Conservation (phyloP, 805 yeast species). For the Danielia reshetovae region DNA sequence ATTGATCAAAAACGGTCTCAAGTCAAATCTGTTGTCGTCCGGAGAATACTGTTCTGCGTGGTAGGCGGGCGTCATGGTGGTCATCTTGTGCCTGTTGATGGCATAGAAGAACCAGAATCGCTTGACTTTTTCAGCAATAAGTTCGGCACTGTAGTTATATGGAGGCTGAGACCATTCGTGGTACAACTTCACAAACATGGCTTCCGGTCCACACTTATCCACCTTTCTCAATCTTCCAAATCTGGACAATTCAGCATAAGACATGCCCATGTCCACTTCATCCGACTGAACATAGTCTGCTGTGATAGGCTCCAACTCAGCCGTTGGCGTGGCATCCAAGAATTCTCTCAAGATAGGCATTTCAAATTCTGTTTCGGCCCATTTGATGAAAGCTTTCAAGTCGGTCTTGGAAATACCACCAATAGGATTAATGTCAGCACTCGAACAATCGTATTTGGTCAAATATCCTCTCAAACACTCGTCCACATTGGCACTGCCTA, state of each 20-base stretch:
- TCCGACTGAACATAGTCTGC: slow-evolving; percentile 90
- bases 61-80: slow-evolving; percentile 94
- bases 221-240: slow-evolving; percentile 91
- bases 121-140: slow-evolving; percentile 90
- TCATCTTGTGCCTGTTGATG: slow-evolving; percentile 93
- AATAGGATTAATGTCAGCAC: slow-evolving; percentile 96
- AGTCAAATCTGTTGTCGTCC: slow-evolving; percentile 93
- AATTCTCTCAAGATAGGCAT: slow-evolving; percentile 77
- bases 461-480: slow-evolving; percentile 93
- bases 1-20: slow-evolving; percentile 91
- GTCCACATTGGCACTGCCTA: slow-evolving; percentile 97
- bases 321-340: slow-evolving; percentile 92
- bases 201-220: slow-evolving; percentile 93
- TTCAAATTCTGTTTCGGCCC: slow-evolving; percentile 66
- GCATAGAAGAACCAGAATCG: slow-evolving; percentile 91
- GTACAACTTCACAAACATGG: slow-evolving; percentile 84
- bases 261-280: slow-evolving; percentile 97
- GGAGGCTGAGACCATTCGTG: slow-evolving; percentile 87
- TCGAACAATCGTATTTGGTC: slow-evolving; percentile 95
- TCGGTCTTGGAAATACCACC: slow-evolving; percentile 98
- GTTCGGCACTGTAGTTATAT: slow-evolving; percentile 63
- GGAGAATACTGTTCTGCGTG: slow-evolving; percentile 99
- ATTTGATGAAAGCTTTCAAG: slow-evolving; percentile 76
- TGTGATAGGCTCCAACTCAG: slow-evolving; percentile 96
- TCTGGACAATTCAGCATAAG: slow-evolving; percentile 86